Conservation (phyloP, 441 rosid species). For the Rhodomyrtus psidioides region DNA sequence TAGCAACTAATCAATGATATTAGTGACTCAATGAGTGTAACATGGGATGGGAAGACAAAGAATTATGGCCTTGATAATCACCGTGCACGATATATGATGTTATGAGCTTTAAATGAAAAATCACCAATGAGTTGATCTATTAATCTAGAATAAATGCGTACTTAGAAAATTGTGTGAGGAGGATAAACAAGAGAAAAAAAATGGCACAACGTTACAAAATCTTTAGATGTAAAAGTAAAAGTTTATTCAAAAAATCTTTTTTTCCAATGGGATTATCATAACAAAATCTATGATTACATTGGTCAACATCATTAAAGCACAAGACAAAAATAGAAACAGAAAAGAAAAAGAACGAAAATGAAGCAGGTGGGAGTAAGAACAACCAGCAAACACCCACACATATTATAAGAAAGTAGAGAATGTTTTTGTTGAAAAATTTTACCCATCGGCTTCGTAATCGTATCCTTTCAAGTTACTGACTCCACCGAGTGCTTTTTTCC, state of each 20-base stretch:
- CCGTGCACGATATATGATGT: background rate
- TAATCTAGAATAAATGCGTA: background rate
- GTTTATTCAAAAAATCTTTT: background rate
- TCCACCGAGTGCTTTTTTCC: fast-evolving
- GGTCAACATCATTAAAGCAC: background rate
- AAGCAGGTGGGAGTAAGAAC: background rate
- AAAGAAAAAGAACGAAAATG: background rate
- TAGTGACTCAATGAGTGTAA: background rate
- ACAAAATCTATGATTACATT: background rate
- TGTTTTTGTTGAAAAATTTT: fast-evolving
- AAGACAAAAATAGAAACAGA: too few relatives aligned
- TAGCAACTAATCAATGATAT: fast-evolving
- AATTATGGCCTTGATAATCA: background rate
- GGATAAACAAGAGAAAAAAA: background rate
- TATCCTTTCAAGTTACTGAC: background rate
- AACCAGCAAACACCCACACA: background rate
- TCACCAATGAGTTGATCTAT: background rate
- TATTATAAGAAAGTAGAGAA: background rate
- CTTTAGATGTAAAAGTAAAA: background rate
- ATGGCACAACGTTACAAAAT: background rate
- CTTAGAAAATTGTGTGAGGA: fast-evolving
- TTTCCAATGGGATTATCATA: background rate
- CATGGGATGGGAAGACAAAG: background rate
- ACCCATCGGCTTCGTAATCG: fast-evolving
- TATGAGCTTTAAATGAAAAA: background rate